phyloP scores from a whole-genome alignment of 2,329 filamentous ascomycete genomes.

The Tolypocladium inflatum region DNA sequence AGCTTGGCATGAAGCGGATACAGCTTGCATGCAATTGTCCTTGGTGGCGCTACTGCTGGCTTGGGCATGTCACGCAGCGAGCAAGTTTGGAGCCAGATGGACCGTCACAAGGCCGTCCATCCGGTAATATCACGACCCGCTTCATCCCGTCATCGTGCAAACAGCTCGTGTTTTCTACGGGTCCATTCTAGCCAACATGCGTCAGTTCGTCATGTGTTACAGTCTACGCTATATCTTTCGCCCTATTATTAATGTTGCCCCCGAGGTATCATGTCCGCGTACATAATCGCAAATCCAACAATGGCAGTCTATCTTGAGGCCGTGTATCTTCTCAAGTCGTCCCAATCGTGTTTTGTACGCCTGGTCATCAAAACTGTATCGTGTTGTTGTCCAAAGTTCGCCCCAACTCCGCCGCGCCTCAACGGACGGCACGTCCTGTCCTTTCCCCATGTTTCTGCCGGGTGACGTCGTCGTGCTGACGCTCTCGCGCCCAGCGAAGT shows the following conservation, averaged over 20 bases:
- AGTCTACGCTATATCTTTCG: background rate
- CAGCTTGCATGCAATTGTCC: too few species aligned
- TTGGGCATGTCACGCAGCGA: background rate
- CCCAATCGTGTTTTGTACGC: background rate
- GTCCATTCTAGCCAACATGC: background rate
- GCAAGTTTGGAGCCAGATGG: background rate
- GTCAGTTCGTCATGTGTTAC: background rate
- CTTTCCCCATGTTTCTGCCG: background rate
- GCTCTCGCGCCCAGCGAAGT: background rate
- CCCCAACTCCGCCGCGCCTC: background rate
- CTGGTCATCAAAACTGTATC: background rate
- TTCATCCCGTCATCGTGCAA: background rate
- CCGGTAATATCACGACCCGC: background rate
- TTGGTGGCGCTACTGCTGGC: too few species aligned
- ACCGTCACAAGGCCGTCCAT: background rate
- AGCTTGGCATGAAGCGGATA: background rate
- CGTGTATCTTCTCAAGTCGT: background rate
- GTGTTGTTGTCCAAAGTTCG: background rate
- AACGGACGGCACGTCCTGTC: background rate
- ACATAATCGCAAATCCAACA: conserved; percentile 4
- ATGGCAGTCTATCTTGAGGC: background rate
- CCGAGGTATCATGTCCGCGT: conserved; percentile 12
- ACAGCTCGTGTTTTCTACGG: background rate
- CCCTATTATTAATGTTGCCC: background rate
- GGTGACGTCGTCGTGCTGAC: background rate